Base-by-base conservation (phyloP, 1,284 basidiomycete genomes). In the Cryptococcus hybrid region DNA sequence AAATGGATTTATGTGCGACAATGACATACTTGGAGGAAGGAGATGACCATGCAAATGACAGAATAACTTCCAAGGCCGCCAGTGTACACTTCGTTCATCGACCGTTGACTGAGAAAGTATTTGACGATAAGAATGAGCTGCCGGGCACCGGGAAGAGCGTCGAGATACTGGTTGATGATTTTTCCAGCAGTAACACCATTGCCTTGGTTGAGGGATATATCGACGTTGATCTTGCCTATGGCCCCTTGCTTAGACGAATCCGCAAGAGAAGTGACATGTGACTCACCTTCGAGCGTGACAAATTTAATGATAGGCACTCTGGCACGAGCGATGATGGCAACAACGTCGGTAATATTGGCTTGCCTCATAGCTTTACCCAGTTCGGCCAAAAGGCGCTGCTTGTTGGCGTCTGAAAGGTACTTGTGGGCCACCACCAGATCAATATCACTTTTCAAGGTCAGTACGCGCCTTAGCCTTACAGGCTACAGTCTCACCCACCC, bases 21-120 rank as follows among this genome's bases (percentile, higher is more conserved):
- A 39, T 34, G 37, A 12, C 36, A 39, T 45, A 87, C 86, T 81
- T 98, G 95, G 49, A 99, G 80, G 75, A 98, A 98, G 72, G 86
- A 92, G 66, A 98, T 85, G 11, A 89, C 92, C 59, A 98, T 79
- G 73, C 92, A 95, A 55, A 97, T 93, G 63, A 97, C 91, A 61
- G 89, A 88, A 75, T 97, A 99, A 71, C 89, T 92, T 7, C 95
- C 94, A 13, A 99, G 78, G 0, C 96, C 95, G 8, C 96, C 95
- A 0, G 89, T 90, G 75, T 88, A 98, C 11, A 98, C 95, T 77
- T 99, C 95, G 75, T 97, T 98, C 91, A 98, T 91, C 34, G 85
- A 86, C 42, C 95, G 82, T 73, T 97, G 92, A 63, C 84, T 85
- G 56, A 99, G 82, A 75, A 97, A 95, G 4, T 88, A 85, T 78